A percentile compares a stretch with the other conserved stretches of the same genome.
These are phyloP conservation scores for Pseudogymnoascus sp. DNA, from an alignment of 2,329 filamentous ascomycete species.

Conservation along the genomic window DNA sequence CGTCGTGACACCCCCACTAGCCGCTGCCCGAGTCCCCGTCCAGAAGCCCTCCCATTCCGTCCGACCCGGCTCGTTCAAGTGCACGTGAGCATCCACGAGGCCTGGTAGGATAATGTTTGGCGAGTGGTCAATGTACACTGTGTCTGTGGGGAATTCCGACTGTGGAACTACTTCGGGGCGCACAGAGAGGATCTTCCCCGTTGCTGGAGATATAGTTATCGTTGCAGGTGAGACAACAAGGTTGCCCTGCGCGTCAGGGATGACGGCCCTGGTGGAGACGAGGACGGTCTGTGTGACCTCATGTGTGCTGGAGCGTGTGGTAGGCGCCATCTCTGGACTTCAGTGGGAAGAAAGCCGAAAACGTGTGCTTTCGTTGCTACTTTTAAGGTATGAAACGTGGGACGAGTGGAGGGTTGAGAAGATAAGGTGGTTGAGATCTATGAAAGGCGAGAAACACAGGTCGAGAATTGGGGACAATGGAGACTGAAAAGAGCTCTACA, in stretches of 20 bases:
- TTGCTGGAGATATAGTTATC: constrained; percentile 66
- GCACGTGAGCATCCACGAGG: constrained; percentile 92
- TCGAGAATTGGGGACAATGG: background rate
- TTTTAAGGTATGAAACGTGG: background rate
- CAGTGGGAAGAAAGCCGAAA: background rate
- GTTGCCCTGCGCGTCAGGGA: constrained; percentile 60
- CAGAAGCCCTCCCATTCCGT: constrained; percentile 99
- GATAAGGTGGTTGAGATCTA: background rate
- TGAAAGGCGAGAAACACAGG: background rate
- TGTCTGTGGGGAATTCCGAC: constrained; percentile 65
- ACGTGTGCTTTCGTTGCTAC: background rate
- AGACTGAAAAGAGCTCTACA: background rate
- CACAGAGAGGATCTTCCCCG: constrained; percentile 79
- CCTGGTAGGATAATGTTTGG: constrained; percentile 82
- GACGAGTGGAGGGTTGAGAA: background rate
- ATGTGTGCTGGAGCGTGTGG: background rate
- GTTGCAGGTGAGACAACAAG: constrained; percentile 71
- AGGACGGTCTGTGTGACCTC: constrained; percentile 52
- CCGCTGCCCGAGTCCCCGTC: constrained; percentile 87
- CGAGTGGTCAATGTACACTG: constrained; percentile 75
- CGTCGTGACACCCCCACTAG: constrained; percentile 92
- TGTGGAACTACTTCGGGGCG: constrained; percentile 65
- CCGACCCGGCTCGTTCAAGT: constrained; percentile 91
- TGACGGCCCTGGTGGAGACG: constrained; percentile 74
- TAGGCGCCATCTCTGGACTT: background rate